A percentile compares a stretch with the other conserved stretches of the same genome.
Conservation (phyloP, 2,329 filamentous ascomycete genomes). For the Ilyonectria sp. region DNA sequence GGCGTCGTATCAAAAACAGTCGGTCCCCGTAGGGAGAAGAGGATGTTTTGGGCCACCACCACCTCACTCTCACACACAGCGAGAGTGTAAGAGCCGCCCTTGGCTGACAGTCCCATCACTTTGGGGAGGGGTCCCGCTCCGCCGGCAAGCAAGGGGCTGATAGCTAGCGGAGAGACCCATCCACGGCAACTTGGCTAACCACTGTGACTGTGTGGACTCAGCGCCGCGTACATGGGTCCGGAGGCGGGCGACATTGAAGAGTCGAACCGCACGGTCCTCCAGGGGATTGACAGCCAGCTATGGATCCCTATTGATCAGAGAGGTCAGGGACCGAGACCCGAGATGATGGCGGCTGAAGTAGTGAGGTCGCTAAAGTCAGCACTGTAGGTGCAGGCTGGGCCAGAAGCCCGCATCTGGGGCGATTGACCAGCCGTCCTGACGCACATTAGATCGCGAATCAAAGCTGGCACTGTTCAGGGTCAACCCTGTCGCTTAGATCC, state of each 20-base stretch:
- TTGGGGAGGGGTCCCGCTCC: constrained; percentile 36
- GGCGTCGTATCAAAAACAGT: neutral
- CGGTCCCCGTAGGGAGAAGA: neutral
- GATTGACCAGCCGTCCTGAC: constrained; percentile 39
- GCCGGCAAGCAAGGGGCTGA: constrained; percentile 44
- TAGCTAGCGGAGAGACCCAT: constrained; percentile 42
- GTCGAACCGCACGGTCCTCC: constrained; percentile 29
- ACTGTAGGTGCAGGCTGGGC: constrained; percentile 13
- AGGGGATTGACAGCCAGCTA: constrained; percentile 10
- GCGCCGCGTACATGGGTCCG: constrained; percentile 6
- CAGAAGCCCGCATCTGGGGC: constrained; percentile 17
- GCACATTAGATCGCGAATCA: constrained; percentile 44
- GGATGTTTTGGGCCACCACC: neutral
- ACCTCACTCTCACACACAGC: neutral
- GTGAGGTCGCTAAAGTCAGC: constrained; percentile 11
- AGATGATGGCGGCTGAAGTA: constrained; percentile 22
- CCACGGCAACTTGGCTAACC: constrained; percentile 24
- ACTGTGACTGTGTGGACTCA: constrained; percentile 20
- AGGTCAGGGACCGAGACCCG: neutral
- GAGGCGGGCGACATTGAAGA: constrained; percentile 12
- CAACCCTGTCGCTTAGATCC: constrained; percentile 43
- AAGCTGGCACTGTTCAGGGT: constrained; percentile 41
- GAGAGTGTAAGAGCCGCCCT: constrained; percentile 14
- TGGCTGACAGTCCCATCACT: constrained; percentile 20
- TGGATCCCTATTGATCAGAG: neutral